Evolutionary conservation across 2,329 filamentous ascomycete genomes (phyloP).

Genomic region (Alternaria arbusti): DNA sequence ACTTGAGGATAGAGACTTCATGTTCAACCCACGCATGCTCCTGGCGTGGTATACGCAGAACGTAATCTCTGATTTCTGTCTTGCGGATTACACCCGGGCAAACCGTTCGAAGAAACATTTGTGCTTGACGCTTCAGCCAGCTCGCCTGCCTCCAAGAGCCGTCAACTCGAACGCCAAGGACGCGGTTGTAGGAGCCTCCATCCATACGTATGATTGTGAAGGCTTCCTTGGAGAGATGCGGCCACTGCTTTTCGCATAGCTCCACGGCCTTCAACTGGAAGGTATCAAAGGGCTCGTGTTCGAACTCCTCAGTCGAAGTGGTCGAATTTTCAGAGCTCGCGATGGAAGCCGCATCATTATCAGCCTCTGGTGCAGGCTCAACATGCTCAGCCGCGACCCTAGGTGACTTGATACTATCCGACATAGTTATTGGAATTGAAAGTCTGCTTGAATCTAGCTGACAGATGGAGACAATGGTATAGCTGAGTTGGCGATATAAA

Average conservation of each 20-base stretch:
- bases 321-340: not conserved
- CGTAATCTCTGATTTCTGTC: not conserved
- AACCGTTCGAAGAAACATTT: not conserved
- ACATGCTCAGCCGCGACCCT: not conserved
- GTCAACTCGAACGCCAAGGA: fast-evolving
- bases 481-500: not conserved
- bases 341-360: not conserved
- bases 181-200: not conserved
- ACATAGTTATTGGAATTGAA: not conserved
- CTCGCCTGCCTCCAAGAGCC: fast-evolving
- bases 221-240: not conserved
- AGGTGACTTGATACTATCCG: not conserved
- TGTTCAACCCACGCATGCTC: not conserved
- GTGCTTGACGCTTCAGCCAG: not conserved
- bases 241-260: not conserved
- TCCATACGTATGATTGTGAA: not conserved
- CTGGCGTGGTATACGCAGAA: not conserved
- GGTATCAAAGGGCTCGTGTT: not conserved
- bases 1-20: not conserved
- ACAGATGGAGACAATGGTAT: not conserved
- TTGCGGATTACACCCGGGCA: not conserved
- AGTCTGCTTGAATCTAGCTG: not conserved
- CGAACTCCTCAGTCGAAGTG: not conserved
- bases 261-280: not conserved
- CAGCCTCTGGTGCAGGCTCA: not conserved